Percentiles rank a stretch among this genome's conserved stretches.
Evolutionary conservation across 495 filamentous ascomycete genomes (phyloP).

Genomic region (Penicillium simplicissimum): DNA sequence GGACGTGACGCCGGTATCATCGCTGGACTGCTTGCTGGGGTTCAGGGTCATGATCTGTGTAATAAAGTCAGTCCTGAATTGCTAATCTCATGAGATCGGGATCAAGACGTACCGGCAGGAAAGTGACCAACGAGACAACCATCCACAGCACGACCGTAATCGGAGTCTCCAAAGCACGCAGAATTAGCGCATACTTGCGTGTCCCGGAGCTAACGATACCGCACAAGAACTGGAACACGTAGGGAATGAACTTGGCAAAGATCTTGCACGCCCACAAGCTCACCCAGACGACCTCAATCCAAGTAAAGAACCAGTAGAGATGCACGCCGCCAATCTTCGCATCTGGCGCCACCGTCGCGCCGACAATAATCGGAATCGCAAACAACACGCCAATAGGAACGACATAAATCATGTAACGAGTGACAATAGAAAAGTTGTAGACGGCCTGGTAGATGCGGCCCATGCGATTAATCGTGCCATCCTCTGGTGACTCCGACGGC

Average conservation of each 20-base stretch:
- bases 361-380: conserved; percentile 78
- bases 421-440: conserved; percentile 80
- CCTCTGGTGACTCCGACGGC: conserved; percentile 51
- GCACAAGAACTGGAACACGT: conserved; percentile 80
- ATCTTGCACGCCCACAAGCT: conserved; percentile 86
- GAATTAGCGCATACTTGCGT: conserved; percentile 84
- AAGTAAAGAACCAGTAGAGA: conserved; percentile 79
- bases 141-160: conserved; percentile 88
- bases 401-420: conserved; percentile 87
- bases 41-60: conserved; percentile 50
- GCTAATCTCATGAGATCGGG: conserved; percentile 29
- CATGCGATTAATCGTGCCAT: conserved; percentile 73
- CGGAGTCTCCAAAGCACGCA: conserved; percentile 78
- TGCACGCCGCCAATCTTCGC: conserved; percentile 64
- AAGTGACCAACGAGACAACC: conserved; percentile 75
- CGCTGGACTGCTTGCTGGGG: conserved; percentile 41
- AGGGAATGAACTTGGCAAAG: conserved; percentile 74
- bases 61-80: neutral
- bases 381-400: conserved; percentile 73
- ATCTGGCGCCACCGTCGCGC: conserved; percentile 54
- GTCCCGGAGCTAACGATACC: conserved; percentile 91
- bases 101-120: conserved; percentile 56
- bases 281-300: conserved; percentile 91
- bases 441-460: conserved; percentile 86
- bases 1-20: conserved; percentile 37